phyloP scores from a whole-genome alignment of 1,284 basidiomycete genomes.

The Kwoniella shivajii region DNA sequence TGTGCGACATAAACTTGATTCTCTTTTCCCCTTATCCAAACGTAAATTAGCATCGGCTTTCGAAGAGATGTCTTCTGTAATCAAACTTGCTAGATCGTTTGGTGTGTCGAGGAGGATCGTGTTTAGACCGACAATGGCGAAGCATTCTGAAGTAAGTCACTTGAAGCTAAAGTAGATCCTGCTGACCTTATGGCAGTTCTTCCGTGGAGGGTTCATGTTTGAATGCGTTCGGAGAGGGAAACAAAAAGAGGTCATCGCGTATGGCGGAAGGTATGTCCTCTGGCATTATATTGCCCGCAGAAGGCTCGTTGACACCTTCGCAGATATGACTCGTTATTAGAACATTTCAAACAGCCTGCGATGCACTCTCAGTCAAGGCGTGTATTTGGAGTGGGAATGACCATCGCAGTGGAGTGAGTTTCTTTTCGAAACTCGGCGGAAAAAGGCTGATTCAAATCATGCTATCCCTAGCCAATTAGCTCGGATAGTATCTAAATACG shows the following conservation, averaged over 20 bases:
- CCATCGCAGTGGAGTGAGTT: constrained; percentile 57
- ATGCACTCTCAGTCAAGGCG: constrained; percentile 33
- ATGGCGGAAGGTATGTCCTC: constrained; percentile 52
- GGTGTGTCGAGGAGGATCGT: constrained; percentile 57
- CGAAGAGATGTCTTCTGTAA: constrained; percentile 53
- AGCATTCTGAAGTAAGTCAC: constrained; percentile 40
- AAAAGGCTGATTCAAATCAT: background rate
- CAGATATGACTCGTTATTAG: constrained; percentile 59
- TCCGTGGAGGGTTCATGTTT: constrained; percentile 59
- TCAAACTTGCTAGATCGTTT: constrained; percentile 53
- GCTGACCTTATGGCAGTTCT: constrained; percentile 44
- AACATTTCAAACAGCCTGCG: constrained; percentile 56
- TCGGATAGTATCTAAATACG: constrained; percentile 53
- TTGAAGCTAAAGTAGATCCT: background rate
- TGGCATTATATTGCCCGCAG: constrained; percentile 9
- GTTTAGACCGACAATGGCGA: constrained; percentile 55
- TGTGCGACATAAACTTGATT: constrained; percentile 33
- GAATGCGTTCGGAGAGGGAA: constrained; percentile 57
- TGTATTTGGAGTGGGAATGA: constrained; percentile 59
- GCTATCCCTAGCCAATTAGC: constrained; percentile 58
- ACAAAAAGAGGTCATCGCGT: constrained; percentile 57
- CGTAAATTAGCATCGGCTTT: constrained; percentile 48
- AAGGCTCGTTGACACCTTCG: constrained; percentile 11
- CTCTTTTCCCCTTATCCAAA: constrained; percentile 30
- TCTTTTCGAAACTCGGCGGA: background rate